phyloP scores from a whole-genome alignment of 2,329 filamentous ascomycete species.

The Aspergillus puulaauensis region DNA sequence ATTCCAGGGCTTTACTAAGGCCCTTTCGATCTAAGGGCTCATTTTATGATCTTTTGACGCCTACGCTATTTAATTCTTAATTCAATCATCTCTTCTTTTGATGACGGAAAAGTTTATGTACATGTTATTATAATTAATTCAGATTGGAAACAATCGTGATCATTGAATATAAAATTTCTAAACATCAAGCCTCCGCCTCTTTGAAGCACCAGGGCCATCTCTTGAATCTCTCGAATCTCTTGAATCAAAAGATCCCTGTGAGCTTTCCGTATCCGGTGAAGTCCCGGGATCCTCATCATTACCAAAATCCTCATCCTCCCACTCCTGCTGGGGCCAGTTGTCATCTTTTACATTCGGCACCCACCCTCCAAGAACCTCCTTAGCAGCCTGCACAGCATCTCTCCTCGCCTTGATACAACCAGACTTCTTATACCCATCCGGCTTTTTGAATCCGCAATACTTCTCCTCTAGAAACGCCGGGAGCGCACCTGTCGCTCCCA shows the following conservation, averaged over 20 bases:
- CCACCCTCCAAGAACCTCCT: constrained; percentile 36
- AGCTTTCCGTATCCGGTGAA: too few species aligned
- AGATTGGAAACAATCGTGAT: not conserved
- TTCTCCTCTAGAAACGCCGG: constrained; percentile 15
- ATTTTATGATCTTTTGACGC: not conserved
- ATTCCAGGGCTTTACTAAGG: constrained; percentile 77
- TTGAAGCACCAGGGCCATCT: constrained; percentile 30
- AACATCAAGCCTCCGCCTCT: constrained; percentile 26
- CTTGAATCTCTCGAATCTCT: constrained; percentile 11
- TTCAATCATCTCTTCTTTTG: not conserved
- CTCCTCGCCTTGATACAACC: constrained; percentile 19
- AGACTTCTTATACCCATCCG: not conserved
- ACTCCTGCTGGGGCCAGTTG: constrained; percentile 25
- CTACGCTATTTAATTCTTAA: not conserved
- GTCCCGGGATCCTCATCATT: too few species aligned
- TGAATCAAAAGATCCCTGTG: not conserved
- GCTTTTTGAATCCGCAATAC: constrained; percentile 34
- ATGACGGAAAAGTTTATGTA: not conserved
- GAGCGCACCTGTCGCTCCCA: not conserved
- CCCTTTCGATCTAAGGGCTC: not conserved
- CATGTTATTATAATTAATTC: not conserved
- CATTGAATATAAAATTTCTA: not conserved
- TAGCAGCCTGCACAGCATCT: constrained; percentile 32
- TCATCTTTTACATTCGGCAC: constrained; percentile 39
- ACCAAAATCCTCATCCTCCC: not conserved